A percentile compares a stretch with the other conserved stretches of the same genome.
These are phyloP conservation scores for Friedmanniomyces simplex DNA, from an alignment of 495 filamentous ascomycete genomes.

Conservation along the genomic window DNA sequence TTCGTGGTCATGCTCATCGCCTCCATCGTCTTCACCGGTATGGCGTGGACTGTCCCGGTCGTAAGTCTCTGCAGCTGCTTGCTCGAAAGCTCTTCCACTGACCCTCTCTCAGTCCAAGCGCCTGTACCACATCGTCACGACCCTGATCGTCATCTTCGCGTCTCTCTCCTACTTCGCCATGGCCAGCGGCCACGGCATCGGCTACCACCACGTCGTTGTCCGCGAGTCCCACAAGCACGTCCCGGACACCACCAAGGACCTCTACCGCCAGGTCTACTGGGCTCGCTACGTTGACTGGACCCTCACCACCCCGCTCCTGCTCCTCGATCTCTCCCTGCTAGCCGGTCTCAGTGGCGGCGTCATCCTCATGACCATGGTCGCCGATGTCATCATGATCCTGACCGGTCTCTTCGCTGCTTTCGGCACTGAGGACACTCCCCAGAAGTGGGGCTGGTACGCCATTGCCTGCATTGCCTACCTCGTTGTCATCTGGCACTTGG, in stretches of 20 bases:
- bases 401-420: conserved; percentile 65
- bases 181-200: conserved; percentile 60
- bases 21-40: conserved; percentile 54
- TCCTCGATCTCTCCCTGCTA: conserved; percentile 61
- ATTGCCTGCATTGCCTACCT: conserved; percentile 64
- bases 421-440: conserved; percentile 41
- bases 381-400: conserved; percentile 63
- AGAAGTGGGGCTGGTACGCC: conserved; percentile 73
- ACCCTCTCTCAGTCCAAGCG: conserved; percentile 54
- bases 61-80: conserved; percentile 39
- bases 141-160: conserved; percentile 62
- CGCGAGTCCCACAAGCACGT: conserved; percentile 52
- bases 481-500: conserved; percentile 62
- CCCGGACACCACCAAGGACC: conserved; percentile 48
- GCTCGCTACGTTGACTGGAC: conserved; percentile 78
- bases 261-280: conserved; percentile 71
- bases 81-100: conserved; percentile 4
- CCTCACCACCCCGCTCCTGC: conserved; percentile 63
- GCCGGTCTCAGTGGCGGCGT: conserved; percentile 61
- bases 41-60: conserved; percentile 56
- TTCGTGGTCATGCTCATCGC: conserved; percentile 73
- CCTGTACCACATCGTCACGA: conserved; percentile 65
- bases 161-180: conserved; percentile 76
- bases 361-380: conserved; percentile 50
- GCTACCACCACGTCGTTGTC: conserved; percentile 38